Conservation (phyloP, 495 filamentous ascomycete genomes). For the Cercophora newfieldiana region DNA sequence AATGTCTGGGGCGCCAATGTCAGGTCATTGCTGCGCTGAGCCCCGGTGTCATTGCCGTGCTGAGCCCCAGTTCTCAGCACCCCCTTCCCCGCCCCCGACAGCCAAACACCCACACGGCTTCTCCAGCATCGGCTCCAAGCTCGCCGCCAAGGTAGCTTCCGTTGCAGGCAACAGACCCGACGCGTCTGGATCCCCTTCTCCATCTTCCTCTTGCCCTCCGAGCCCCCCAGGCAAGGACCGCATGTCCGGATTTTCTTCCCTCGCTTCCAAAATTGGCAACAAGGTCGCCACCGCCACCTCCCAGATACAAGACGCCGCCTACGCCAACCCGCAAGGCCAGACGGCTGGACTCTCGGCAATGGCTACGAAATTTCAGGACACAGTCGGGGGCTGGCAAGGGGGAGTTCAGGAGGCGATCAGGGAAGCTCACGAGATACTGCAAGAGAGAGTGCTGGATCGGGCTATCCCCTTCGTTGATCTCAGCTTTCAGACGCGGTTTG, state of each 20-base stretch:
- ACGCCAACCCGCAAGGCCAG: neutral
- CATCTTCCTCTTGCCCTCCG: neutral
- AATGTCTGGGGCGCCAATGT: too few species aligned
- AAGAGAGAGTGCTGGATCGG: neutral
- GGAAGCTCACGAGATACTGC: neutral
- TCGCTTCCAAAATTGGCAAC: neutral
- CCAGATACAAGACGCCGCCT: neutral
- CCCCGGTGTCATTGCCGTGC: too few species aligned
- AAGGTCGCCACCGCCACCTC: neutral
- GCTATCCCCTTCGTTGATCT: neutral
- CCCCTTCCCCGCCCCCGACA: neutral
- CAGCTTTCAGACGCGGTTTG: neutral
- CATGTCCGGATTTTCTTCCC: neutral
- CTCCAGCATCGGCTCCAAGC: neutral
- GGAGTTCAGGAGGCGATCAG: neutral
- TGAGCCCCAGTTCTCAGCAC: too few species aligned
- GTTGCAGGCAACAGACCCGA: neutral
- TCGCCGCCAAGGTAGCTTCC: neutral
- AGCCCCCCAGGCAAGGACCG: neutral
- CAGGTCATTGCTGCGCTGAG: too few species aligned
- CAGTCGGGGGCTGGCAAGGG: neutral
- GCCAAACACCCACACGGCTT: neutral
- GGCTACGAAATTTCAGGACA: neutral
- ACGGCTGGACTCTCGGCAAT: neutral
- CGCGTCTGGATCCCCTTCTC: neutral